These are phyloP conservation scores for Magnolia sinica DNA, from an alignment of 164 flowering plant species.

Conservation along the genomic window DNA sequence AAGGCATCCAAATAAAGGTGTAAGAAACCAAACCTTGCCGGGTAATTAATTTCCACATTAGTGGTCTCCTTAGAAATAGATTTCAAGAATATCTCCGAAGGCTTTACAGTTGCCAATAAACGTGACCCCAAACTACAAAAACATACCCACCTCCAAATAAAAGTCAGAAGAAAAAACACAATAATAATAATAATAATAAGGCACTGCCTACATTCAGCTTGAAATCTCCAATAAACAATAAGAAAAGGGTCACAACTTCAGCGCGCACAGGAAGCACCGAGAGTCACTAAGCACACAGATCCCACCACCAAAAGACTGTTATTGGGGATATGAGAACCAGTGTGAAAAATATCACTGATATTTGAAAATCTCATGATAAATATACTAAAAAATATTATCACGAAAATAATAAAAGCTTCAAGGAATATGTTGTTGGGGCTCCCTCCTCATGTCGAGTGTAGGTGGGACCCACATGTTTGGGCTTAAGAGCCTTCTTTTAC, in stretches of 20 bases:
- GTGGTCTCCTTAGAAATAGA: conserved; percentile 81
- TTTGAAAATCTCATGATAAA: too few relatives aligned
- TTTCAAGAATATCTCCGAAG: conserved; percentile 81
- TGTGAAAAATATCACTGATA: too few relatives aligned
- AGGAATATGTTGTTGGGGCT: too few relatives aligned
- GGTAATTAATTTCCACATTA: conserved; percentile 58
- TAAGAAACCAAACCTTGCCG: conserved; percentile 52
- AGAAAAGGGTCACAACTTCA: background rate
- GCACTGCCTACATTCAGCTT: background rate
- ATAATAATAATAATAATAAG: too few relatives aligned
- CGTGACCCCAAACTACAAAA: conserved; percentile 60
- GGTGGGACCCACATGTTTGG: too few relatives aligned
- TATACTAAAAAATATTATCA: too few relatives aligned
- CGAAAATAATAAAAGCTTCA: too few relatives aligned
- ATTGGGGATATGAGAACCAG: background rate
- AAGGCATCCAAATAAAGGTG: background rate
- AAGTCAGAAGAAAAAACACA: background rate
- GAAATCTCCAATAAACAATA: background rate
- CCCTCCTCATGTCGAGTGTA: too few relatives aligned
- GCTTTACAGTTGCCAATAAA: conserved; percentile 74
- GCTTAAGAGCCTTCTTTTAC: too few relatives aligned
- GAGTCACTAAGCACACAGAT: too few relatives aligned
- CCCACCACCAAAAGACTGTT: background rate
- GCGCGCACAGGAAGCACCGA: background rate
- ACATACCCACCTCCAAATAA: background rate